phyloP scores from a whole-genome alignment of 176 grass and related monocot species.

The Cenchrus americanus region DNA sequence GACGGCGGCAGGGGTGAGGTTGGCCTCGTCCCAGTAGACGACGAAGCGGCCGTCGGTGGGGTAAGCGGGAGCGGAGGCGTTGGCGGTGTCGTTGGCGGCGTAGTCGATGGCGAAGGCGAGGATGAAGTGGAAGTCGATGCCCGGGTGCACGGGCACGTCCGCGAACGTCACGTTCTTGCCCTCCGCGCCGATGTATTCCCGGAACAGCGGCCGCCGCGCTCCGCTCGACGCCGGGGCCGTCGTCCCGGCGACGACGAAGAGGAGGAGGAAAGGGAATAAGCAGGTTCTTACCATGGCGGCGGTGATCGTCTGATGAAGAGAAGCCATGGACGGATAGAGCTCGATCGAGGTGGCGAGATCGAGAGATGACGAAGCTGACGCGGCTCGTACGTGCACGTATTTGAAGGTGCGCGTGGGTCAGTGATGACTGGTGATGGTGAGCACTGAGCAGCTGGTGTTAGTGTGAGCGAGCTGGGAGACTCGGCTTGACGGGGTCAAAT shows the following conservation, averaged over 20 bases:
- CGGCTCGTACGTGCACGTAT: neutral
- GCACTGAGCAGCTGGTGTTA: neutral
- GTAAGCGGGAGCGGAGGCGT: neutral
- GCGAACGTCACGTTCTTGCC: slow-evolving; percentile 36
- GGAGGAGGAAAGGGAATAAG: neutral
- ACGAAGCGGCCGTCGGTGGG: slow-evolving; percentile 48
- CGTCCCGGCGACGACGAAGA: neutral
- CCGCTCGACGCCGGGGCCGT: neutral
- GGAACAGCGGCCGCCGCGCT: slow-evolving; percentile 38
- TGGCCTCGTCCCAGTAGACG: slow-evolving; percentile 40
- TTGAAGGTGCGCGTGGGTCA: neutral
- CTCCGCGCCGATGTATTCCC: slow-evolving; percentile 54
- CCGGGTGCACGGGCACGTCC: slow-evolving; percentile 53
- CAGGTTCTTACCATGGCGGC: neutral
- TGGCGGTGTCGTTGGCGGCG: neutral
- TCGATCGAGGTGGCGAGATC: neutral
- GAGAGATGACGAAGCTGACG: neutral
- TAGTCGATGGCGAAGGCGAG: slow-evolving; percentile 69
- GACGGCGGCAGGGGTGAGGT: slow-evolving; percentile 36
- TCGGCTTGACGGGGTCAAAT: neutral
- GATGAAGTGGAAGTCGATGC: slow-evolving; percentile 62
- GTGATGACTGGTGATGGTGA: neutral
- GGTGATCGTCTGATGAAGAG: neutral
- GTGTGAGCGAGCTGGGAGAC: neutral
- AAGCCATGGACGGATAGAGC: neutral